Percentiles rank a stretch among this genome's conserved stretches.
These are phyloP conservation scores for Samsoniella hepiali DNA, from an alignment of 2,329 filamentous ascomycete species.

Conservation along the genomic window DNA sequence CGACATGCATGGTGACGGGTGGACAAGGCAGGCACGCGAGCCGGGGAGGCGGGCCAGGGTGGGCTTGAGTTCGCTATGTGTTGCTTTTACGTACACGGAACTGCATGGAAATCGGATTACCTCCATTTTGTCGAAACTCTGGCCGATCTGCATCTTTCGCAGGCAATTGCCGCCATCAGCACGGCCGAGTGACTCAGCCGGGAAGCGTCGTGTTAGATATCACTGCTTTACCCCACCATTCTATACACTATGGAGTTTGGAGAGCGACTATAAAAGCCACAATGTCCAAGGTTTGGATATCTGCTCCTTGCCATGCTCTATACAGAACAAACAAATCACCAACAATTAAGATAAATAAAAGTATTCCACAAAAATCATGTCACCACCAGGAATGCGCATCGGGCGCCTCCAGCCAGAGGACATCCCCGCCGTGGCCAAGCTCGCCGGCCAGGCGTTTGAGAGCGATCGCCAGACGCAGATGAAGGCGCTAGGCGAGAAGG, in stretches of 20 bases:
- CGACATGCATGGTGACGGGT: background rate
- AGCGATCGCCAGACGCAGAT: conserved; percentile 36
- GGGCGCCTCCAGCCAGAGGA: conserved; percentile 27
- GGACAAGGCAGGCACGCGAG: background rate
- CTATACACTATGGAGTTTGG: background rate
- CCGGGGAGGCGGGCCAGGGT: background rate
- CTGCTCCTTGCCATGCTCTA: too few relatives aligned
- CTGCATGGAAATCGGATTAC: background rate
- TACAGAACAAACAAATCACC: background rate
- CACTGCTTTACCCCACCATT: conserved; percentile 5
- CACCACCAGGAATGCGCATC: conserved; percentile 23
- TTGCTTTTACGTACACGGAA: background rate
- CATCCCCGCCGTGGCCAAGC: conserved; percentile 29
- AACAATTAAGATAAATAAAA: background rate
- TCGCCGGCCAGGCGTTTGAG: conserved; percentile 31
- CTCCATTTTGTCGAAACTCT: background rate
- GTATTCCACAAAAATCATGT: conserved; percentile 19
- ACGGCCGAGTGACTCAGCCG: conserved; percentile 15
- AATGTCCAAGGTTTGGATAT: background rate
- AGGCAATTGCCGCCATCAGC: background rate
- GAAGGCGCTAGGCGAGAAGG: conserved; percentile 30
- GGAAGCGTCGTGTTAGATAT: background rate
- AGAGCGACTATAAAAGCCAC: background rate
- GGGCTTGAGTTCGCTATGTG: background rate
- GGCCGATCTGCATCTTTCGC: background rate